Evolutionary conservation across 805 yeast genomes (phyloP).

Genomic region (Maudiozyma barnettii): DNA sequence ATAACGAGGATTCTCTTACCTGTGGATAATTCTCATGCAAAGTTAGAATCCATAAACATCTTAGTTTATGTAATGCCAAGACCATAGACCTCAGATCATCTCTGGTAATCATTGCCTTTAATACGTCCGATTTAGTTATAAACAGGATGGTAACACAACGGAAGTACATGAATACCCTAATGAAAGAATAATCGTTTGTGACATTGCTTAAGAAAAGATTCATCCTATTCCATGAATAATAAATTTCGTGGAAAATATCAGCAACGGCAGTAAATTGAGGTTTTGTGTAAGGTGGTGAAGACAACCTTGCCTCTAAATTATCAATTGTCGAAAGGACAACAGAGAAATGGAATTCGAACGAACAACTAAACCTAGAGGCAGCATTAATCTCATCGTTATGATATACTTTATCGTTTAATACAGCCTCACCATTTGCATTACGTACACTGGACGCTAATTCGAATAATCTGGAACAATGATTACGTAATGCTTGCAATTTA

Average conservation of each 20-base stretch:
- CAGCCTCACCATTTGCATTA: background rate
- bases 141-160: conserved; percentile 5
- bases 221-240: conserved; percentile 7
- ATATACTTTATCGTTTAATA: background rate
- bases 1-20: conserved; percentile 10
- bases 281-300: background rate
- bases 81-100: conserved; percentile 5
- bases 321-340: conserved; percentile 10
- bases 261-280: background rate
- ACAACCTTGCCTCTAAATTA: conserved; percentile 18
- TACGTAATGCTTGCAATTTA: conserved; percentile 15
- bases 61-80: conserved; percentile 3
- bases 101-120: background rate
- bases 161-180: conserved; percentile 2
- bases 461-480: conserved; percentile 14
- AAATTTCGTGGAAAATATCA: conserved; percentile 1
- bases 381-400: conserved; percentile 7
- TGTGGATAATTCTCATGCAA: conserved; percentile 8
- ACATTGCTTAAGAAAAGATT: conserved; percentile 1
- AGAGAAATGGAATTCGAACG: conserved; percentile 10
- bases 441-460: conserved; percentile 8
- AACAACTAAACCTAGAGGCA: conserved; percentile 11
- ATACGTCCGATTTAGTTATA: background rate
- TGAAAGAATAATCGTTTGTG: conserved; percentile 2
- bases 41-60: conserved; percentile 3